Evolutionary conservation across 179 eudicot species (phyloP).

Genomic region (Silene coronaria): DNA sequence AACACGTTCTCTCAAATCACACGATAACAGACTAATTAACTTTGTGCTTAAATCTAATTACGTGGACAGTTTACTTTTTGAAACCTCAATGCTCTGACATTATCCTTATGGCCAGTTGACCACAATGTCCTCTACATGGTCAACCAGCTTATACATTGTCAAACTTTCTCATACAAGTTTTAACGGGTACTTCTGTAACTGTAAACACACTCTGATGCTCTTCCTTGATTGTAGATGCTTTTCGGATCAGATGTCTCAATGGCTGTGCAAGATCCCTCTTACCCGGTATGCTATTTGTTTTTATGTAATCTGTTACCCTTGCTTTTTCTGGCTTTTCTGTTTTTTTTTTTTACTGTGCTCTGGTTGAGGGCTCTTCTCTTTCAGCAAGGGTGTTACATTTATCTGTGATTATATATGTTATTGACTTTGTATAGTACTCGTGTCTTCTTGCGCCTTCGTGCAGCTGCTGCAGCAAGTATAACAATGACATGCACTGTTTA

Average conservation of each 20-base stretch:
- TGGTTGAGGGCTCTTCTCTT: not conserved
- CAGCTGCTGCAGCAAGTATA: not conserved
- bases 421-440: not conserved
- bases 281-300: constrained; percentile 58
- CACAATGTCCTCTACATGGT: too few species aligned
- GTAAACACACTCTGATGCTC: not conserved
- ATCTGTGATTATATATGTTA: not conserved
- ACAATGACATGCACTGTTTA: not conserved
- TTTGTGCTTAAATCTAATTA: not conserved
- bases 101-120: not conserved
- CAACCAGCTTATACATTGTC: not conserved
- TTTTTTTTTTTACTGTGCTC: not conserved
- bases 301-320: not conserved
- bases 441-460: not conserved
- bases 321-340: not conserved
- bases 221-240: constrained; percentile 50
- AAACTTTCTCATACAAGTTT: not conserved
- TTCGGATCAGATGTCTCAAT: constrained; percentile 77
- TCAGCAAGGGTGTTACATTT: not conserved
- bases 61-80: not conserved
- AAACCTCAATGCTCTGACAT: not conserved
- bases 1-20: not conserved
- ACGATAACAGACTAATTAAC: not conserved
- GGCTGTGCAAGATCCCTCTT: constrained; percentile 98
- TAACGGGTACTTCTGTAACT: not conserved